These are phyloP conservation scores for Emmonsia crescens DNA, from an alignment of 2,329 filamentous ascomycete species.

Conservation along the genomic window DNA sequence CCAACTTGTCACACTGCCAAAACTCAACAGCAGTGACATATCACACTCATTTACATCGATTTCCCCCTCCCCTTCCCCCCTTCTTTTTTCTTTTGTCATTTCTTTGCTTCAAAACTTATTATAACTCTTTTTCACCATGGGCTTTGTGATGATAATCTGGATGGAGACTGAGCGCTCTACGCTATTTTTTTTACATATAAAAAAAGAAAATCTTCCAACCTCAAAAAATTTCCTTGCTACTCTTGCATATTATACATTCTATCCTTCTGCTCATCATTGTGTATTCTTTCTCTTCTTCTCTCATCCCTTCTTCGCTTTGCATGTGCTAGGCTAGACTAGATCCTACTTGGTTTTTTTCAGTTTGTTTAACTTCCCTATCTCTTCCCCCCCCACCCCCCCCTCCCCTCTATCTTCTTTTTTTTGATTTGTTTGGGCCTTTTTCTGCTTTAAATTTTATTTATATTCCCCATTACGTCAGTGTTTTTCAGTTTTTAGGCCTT, in stretches of 20 bases:
- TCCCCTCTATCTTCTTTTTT: constrained; percentile 1
- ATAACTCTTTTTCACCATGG: neutral
- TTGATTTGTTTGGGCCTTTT: neutral
- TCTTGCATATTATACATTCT: too few species aligned
- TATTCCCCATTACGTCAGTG: neutral
- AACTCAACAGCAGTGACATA: neutral
- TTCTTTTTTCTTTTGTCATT: constrained; percentile 14
- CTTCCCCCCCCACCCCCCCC: neutral
- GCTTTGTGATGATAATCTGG: constrained; percentile 1
- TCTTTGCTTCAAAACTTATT: neutral
- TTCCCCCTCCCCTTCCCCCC: too few species aligned
- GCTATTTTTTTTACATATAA: too few species aligned
- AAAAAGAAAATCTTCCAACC: neutral
- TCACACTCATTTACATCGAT: constrained; percentile 25
- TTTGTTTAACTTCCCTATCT: neutral
- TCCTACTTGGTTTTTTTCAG: neutral
- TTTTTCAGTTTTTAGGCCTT: neutral
- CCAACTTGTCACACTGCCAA: neutral
- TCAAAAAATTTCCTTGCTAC: neutral
- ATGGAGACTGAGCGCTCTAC: too few species aligned
- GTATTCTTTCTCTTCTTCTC: too few species aligned
- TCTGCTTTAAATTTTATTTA: constrained; percentile 5
- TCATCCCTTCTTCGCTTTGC: neutral
- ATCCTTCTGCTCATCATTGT: too few species aligned
- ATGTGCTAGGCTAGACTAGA: neutral